Evolutionary conservation across 2,329 filamentous ascomycete genomes (phyloP).

Genomic region (Cryphonectria japonica): DNA sequence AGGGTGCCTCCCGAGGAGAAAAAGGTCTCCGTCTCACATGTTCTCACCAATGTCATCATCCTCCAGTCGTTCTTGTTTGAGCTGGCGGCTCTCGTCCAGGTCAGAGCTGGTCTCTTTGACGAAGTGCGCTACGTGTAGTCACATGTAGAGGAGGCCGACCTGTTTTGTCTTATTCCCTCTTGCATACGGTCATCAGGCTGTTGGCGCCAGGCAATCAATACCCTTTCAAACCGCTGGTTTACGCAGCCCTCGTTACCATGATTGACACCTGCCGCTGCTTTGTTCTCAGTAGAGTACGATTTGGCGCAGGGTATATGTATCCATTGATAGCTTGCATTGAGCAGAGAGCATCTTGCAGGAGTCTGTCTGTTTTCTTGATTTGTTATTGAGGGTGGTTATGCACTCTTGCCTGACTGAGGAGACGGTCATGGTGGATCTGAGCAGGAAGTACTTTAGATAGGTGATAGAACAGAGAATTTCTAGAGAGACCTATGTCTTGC

Average conservation of each 20-base stretch:
- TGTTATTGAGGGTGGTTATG: neutral
- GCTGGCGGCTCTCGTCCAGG: conserved; percentile 73
- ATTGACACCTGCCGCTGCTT: neutral
- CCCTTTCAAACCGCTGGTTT: neutral
- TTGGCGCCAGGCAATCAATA: neutral
- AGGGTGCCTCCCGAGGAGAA: conserved; percentile 36
- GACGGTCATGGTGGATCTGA: neutral
- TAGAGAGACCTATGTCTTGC: neutral
- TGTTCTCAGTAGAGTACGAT: neutral
- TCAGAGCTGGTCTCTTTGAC: conserved; percentile 74
- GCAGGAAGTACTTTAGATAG: neutral
- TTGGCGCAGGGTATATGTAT: neutral
- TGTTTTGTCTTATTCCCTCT: neutral
- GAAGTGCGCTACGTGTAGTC: conserved; percentile 67
- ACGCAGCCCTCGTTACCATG: neutral
- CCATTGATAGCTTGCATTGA: neutral
- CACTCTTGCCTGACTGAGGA: neutral
- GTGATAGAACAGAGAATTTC: neutral
- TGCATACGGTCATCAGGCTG: neutral
- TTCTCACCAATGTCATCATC: conserved; percentile 79
- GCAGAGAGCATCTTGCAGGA: neutral
- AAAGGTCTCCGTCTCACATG: conserved; percentile 72
- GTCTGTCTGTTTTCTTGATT: neutral
- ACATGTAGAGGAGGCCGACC: neutral
- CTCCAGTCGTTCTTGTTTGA: conserved; percentile 82